Evolutionary conservation across 2,329 filamentous ascomycete genomes (phyloP), one percentile per base, ranked within the genome.

Genomic region (Neofusicoccum sp.): DNA sequence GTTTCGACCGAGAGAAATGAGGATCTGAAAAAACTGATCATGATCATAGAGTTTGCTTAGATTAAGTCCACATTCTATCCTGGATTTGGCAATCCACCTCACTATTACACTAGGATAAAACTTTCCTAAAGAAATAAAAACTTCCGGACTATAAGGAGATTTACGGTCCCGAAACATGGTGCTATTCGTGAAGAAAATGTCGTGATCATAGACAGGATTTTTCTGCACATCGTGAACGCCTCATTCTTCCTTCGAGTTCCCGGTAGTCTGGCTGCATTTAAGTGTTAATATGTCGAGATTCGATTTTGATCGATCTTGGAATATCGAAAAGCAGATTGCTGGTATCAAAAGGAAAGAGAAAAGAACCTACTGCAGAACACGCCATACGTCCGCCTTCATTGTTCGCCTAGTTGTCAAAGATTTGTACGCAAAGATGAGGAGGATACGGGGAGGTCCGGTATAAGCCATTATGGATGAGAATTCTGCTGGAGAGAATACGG

Each of bases 361-460:
- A 6, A 6, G 29, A 16, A 16, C 54, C 28, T 22, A 56, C 54
- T 45, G 39, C 8, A 45, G 16, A 11, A 45, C 28, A 6, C 29
- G 54, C 28, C 29, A 34, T 28, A 56, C 22, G 11, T 56, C 54
- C 29, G 54, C 39, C 41, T 28, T 29, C 14, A 44, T n/a, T 3
- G 31, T 31, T 45, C 41, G 7, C 1, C 54, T 41, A 11, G 54
- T n/a, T 2, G 54, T 6, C 5, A 45, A 41, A 12, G 54, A 56
- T 31, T 56, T 56, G 54, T 45, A 56, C 8, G 52, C 52, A 6
- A 44, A 37, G 8, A 56, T 8, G 39, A 56, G 54, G 39, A 56
- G 54, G 39, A 56, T 56, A 29, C 54, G 39, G 6, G 37, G 36
- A 34, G 54, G 54, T 22, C 39, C 54, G 37, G 39, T 28, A 28